Base-by-base conservation (phyloP, 768 basidiomycete species). In the Hygrophoropsis aurantiaca region DNA sequence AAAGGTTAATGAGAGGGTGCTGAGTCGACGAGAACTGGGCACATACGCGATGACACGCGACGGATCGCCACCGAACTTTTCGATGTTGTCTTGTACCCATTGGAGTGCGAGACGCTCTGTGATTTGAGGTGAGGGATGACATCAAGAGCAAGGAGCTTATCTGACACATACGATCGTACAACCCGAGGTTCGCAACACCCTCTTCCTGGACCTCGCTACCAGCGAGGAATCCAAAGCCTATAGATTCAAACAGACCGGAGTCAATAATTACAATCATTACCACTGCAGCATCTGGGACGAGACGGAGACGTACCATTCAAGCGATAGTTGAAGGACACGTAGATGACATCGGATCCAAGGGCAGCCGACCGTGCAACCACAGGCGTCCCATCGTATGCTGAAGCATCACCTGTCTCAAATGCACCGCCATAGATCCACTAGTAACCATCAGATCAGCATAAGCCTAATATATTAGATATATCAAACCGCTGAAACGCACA, bases 11-110 rank as follows among this genome's bases (percentile, higher is more conserved):
- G 13, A 47, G n/a, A n/a, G n/a, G n/a, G n/a, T n/a, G n/a, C n/a
- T n/a, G n/a, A n/a, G n/a, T n/a, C n/a, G n/a, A n/a, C n/a, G n/a
- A n/a, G n/a, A n/a, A n/a, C n/a, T n/a, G n/a, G n/a, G n/a, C n/a
- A n/a, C 46, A 7, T 24, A 47, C 46, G 30, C 40, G 1, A 73
- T 76, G 24, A 77, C 74, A 50, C 71, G 71, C 13, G 47, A 55
- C 2, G 69, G 74, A 56, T 78, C 74, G 3, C 75, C 74, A 18
- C 74, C 74, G 49, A 75, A 76, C 4, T 54, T 47, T n/a, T 52
- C 53, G 16, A 74, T 74, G 41, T 78, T 70, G 20, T 64, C 57
- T 30, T 69, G 59, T 3, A 77, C 56, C 75, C 74, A 77, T 44
- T 68, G 61, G 16, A 78, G 61, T 2, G 74, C 75, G 32, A 68